Conservation (phyloP, 106 monocot genomes). For the Acorus calamus region DNA sequence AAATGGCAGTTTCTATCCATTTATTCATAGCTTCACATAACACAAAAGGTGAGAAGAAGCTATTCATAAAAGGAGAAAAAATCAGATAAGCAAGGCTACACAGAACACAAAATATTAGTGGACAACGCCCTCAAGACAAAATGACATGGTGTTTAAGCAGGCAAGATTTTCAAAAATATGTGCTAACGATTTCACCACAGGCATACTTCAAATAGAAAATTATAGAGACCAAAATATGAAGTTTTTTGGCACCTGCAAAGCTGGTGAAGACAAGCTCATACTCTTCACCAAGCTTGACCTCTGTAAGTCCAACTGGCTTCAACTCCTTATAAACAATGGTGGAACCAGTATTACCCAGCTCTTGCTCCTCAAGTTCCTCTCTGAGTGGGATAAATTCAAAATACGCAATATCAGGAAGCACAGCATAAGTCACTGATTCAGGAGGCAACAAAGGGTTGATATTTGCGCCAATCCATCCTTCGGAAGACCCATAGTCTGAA, state of each 20-base stretch:
- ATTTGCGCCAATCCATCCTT: constrained; percentile 74
- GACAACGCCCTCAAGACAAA: no score
- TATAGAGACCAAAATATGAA: no score
- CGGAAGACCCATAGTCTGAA: constrained; percentile 78
- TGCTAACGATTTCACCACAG: no score
- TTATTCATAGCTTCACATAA: no score
- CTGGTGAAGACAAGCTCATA: constrained; percentile 73
- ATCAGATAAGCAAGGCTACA: no score
- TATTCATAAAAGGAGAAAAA: no score
- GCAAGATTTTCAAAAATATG: no score
- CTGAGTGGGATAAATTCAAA: constrained; percentile 79
- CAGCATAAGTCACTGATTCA: constrained; percentile 47
- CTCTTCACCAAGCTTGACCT: constrained; percentile 54
- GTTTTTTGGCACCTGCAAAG: constrained; percentile 23
- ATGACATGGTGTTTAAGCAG: no score
- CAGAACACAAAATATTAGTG: no score
- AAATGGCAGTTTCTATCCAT: no score
- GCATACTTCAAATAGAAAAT: no score
- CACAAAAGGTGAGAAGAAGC: no score
- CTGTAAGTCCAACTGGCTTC: constrained; percentile 62
- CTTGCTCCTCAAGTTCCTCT: constrained; percentile 12
- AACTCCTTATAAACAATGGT: constrained; percentile 32
- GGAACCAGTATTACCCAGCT: constrained; percentile 13
- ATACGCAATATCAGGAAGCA: constrained; percentile 71
- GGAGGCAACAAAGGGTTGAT: constrained; percentile 50